Percentiles rank a stretch among this genome's conserved stretches.
phyloP scores from a whole-genome alignment of 2,329 filamentous ascomycete genomes.

The Fusarium tricinctum region DNA sequence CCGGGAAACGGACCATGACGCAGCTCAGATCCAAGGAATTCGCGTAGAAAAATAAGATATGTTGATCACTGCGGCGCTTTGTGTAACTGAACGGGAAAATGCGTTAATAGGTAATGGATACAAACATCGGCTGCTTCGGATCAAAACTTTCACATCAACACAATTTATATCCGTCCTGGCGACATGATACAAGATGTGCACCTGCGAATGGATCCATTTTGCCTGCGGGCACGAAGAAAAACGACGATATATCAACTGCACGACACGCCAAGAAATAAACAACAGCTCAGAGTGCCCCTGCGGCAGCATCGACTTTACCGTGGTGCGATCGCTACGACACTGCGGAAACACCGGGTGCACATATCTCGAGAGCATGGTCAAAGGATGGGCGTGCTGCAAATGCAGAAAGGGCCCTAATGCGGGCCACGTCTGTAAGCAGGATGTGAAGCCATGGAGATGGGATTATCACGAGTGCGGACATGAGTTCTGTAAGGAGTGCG shows the following conservation, averaged over 20 bases:
- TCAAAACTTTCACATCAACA: not conserved
- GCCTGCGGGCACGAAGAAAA: conserved; percentile 43
- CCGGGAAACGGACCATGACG: conserved; percentile 24
- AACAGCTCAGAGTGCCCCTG: conserved; percentile 36
- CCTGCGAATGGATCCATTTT: conserved; percentile 33
- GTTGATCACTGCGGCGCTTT: conserved; percentile 22
- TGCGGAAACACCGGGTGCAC: conserved; percentile 30
- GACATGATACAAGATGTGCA: conserved; percentile 43
- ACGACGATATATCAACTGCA: conserved; percentile 38
- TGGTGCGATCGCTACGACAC: not conserved
- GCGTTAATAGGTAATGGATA: conserved; percentile 1
- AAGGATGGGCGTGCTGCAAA: conserved; percentile 43
- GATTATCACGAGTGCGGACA: conserved; percentile 31
- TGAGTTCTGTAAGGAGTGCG: conserved; percentile 26
- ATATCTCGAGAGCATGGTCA: conserved; percentile 32
- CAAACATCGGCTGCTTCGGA: not conserved
- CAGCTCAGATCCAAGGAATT: conserved; percentile 21
- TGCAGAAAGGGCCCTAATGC: conserved; percentile 42
- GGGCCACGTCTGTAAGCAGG: conserved; percentile 29
- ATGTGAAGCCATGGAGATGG: conserved; percentile 34
- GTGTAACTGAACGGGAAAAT: conserved; percentile 29
- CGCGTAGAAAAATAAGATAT: conserved; percentile 7
- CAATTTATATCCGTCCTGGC: not conserved
- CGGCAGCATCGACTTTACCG: conserved; percentile 37
- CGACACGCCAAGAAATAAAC: conserved; percentile 28